A percentile compares a stretch with the other conserved stretches of the same genome.
These are phyloP conservation scores for Naematelia encephala DNA, from an alignment of 768 basidiomycete genomes.

Conservation along the genomic window DNA sequence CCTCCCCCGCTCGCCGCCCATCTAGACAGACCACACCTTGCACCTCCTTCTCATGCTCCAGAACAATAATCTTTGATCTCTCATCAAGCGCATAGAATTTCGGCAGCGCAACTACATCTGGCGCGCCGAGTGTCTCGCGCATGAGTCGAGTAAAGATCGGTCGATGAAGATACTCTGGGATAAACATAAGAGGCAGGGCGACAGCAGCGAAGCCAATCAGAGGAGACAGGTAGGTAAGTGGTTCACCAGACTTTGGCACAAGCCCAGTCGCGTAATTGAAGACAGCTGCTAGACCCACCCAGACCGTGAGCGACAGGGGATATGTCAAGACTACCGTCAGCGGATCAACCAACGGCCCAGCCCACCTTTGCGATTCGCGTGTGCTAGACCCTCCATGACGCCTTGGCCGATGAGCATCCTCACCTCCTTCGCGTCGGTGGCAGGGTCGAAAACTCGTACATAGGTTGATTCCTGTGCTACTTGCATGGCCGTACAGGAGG, in stretches of 20 bases:
- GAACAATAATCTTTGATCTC: conserved; percentile 8
- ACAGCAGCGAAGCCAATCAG: conserved; percentile 27
- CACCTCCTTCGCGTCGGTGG: conserved; percentile 20
- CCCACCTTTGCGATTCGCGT: conserved; percentile 27
- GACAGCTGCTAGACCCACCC: conserved; percentile 9
- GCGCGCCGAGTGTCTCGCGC: conserved; percentile 22
- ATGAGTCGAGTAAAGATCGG: conserved; percentile 20
- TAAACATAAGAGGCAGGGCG: conserved; percentile 21
- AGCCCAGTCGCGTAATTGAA: conserved; percentile 19
- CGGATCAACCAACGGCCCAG: conserved; percentile 1
- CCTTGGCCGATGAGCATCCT: conserved; percentile 38
- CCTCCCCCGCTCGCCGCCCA: conserved; percentile 10
- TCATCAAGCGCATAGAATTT: conserved; percentile 18
- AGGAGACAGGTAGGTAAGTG: conserved; percentile 13
- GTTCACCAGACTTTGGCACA: conserved; percentile 8
- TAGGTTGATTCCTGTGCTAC: neutral
- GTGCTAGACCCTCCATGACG: conserved; percentile 36
- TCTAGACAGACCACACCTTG: conserved; percentile 27
- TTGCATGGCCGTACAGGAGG: neutral
- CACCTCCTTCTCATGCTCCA: conserved; percentile 22
- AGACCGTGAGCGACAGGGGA: conserved; percentile 16
- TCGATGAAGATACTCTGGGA: conserved; percentile 30
- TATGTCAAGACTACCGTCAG: conserved; percentile 20
- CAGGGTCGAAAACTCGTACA: conserved; percentile 13
- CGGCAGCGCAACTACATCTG: conserved; percentile 22